Evolutionary conservation across 371 early-diverging fungal species (phyloP).

Genomic region (Choanephora cucurbitarum): DNA sequence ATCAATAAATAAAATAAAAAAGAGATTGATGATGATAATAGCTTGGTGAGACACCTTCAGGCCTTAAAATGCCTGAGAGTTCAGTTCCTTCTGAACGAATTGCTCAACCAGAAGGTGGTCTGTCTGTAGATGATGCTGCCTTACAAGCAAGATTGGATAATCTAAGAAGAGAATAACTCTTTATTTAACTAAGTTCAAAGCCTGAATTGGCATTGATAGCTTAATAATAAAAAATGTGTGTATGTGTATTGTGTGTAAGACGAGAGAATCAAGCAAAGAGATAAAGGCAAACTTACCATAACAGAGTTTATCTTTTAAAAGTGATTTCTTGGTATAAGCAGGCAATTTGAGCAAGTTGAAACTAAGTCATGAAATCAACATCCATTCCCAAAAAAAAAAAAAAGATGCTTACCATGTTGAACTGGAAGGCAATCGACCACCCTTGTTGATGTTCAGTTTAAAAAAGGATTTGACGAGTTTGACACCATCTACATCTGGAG

Average conservation of each 20-base stretch:
- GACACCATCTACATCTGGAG: constrained; percentile 3
- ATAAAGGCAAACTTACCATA: constrained; percentile 37
- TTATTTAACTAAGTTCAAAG: constrained; percentile 48
- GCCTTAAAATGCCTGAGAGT: constrained; percentile 48
- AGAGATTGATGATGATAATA: no score
- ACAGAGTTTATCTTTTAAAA: constrained; percentile 54
- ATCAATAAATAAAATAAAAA: background rate
- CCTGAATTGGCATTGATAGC: constrained; percentile 58
- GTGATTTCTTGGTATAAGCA: constrained; percentile 56
- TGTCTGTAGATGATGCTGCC: constrained; percentile 81
- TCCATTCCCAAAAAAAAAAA: no score
- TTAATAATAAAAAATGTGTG: constrained; percentile 14
- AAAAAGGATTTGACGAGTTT: constrained; percentile 52
- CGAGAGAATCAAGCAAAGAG: background rate
- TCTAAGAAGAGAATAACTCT: constrained; percentile 75
- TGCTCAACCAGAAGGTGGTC: constrained; percentile 54
- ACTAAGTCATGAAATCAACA: no score
- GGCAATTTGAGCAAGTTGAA: constrained; percentile 93
- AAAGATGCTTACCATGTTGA: constrained; percentile 57
- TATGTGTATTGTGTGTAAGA: no score
- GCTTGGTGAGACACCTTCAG: constrained; percentile 65
- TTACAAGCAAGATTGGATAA: constrained; percentile 91
- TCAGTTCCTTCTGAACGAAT: constrained; percentile 48
- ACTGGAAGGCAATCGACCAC: constrained; percentile 56
- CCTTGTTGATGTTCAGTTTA: constrained; percentile 39